phyloP scores from a whole-genome alignment of 345 rosid genomes.

The Arabidopsis arenosa region DNA sequence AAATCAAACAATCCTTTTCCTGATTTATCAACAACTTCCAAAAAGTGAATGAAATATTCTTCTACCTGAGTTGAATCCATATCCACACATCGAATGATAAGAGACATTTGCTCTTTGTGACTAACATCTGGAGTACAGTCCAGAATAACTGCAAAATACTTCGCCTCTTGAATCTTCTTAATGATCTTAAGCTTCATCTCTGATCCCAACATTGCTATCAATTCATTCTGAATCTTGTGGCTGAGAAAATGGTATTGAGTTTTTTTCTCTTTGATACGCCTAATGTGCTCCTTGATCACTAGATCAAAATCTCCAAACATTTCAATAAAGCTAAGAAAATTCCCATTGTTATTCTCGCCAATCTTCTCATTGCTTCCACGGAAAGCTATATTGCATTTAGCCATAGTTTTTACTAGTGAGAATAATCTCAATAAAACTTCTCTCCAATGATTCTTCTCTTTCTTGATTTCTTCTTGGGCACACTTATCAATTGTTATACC shows the following conservation, averaged over 20 bases:
- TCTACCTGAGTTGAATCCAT: no score
- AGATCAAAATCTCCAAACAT: not conserved
- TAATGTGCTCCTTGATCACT: not conserved
- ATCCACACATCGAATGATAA: no score
- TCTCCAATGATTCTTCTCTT: not conserved
- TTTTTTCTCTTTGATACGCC: not conserved
- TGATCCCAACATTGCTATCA: no score
- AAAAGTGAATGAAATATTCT: no score
- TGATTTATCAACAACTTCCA: no score
- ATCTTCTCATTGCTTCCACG: not conserved
- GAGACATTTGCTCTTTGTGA: not conserved
- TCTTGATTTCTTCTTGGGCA: not conserved
- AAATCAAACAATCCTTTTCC: no score
- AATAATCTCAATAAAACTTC: not conserved
- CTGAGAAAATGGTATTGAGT: no score
- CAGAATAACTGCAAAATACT: no score
- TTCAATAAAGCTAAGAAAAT: not conserved
- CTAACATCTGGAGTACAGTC: no score
- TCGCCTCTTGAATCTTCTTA: no score
- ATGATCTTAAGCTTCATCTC: no score
- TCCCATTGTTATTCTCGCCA: not conserved
- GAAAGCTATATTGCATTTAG: not conserved
- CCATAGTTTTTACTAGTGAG: not conserved
- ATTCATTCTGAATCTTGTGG: no score
- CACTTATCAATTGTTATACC: not conserved